phyloP scores from a whole-genome alignment of 495 filamentous ascomycete species.

The Parachaetomium inaequale region DNA sequence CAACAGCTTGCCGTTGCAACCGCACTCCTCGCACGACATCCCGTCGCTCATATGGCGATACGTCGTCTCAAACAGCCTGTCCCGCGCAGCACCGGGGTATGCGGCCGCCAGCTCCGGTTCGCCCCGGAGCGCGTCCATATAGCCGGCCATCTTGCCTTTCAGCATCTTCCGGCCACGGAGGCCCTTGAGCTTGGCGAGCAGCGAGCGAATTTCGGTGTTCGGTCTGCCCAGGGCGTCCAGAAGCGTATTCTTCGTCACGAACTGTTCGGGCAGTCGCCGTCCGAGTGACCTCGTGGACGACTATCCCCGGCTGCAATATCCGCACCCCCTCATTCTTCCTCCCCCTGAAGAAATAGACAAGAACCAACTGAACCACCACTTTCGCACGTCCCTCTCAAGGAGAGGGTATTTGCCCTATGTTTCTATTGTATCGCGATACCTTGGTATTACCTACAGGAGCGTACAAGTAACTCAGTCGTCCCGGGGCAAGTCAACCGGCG shows the following conservation, averaged over 20 bases:
- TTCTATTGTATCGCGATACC: too few relatives aligned
- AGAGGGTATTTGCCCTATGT: too few relatives aligned
- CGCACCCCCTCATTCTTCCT: too few relatives aligned
- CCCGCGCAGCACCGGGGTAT: constrained; percentile 29
- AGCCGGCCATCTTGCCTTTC: constrained; percentile 12
- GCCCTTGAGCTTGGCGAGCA: constrained; percentile 14
- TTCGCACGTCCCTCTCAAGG: too few relatives aligned
- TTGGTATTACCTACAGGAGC: too few relatives aligned
- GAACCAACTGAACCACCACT: too few relatives aligned
- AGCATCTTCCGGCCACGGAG: constrained; percentile 4
- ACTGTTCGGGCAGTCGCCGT: constrained; percentile 24
- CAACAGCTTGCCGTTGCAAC: background rate
- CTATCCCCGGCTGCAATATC: too few relatives aligned
- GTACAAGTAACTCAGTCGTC: too few relatives aligned
- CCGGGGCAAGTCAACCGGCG: too few relatives aligned
- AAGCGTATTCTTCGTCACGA: constrained; percentile 30
- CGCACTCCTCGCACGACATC: too few relatives aligned
- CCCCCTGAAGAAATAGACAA: too few relatives aligned
- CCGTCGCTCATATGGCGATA: constrained; percentile 20
- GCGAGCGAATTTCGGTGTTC: constrained; percentile 29
- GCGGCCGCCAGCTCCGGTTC: background rate
- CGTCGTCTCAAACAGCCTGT: constrained; percentile 29
- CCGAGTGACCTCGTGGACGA: too few relatives aligned
- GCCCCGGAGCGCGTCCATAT: constrained; percentile 20
- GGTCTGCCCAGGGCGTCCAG: constrained; percentile 32